Base-by-base conservation (phyloP, 192 early-diverging fungal genomes). In the Pecoramyces ruminantium region DNA sequence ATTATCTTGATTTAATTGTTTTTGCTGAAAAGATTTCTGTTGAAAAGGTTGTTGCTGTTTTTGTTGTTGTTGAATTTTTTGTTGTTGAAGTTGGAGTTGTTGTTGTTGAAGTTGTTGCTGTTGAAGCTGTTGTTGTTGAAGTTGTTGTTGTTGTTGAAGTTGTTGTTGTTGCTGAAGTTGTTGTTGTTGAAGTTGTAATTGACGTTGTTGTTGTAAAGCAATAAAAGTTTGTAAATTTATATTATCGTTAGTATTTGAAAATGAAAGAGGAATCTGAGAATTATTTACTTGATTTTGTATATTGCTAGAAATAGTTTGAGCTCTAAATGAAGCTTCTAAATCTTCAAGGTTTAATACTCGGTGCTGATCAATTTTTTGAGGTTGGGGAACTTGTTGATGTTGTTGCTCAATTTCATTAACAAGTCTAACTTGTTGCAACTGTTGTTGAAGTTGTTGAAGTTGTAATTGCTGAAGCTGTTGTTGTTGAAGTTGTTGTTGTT, bases 321-420 rank as follows among this genome's bases (percentile, higher is more conserved):
- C 79, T 2, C 84, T 28, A 83, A 93, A 29, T 4, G 91, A 86
- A 67, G 92, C 89, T 81, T 94, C 93, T 0, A 94, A 86, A 78
- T 94, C 93, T 11, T 88, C 93, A 85, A 94, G 82, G 29, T 90
- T 93, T 81, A 92, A 82, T 80, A 89, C 86, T 82, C 86, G 92
- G 40, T 88, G 79, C 18, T 39, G 82, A 77, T n/a, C 42, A 38
- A 67, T n/a, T 15, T 34, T 30, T 29, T 29, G 29, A 13, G 29
- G 28, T 51, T 51, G 13, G 27, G 30, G n/a, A 17, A 38, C n/a
- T 38, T 28, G 29, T 8, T 25, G 28, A 18, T 29, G 81, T 28
- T 77, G 15, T 34, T 21, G 29, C 28, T 77, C 15, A 84, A 42
- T 79, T 81, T 30, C 28, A 80, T 81, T 11, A 79, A 78, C 58